Percentiles rank a stretch among this genome's conserved stretches.
phyloP scores from a whole-genome alignment of 2,329 filamentous ascomycete genomes.

The Aspergillus tubingensis region DNA sequence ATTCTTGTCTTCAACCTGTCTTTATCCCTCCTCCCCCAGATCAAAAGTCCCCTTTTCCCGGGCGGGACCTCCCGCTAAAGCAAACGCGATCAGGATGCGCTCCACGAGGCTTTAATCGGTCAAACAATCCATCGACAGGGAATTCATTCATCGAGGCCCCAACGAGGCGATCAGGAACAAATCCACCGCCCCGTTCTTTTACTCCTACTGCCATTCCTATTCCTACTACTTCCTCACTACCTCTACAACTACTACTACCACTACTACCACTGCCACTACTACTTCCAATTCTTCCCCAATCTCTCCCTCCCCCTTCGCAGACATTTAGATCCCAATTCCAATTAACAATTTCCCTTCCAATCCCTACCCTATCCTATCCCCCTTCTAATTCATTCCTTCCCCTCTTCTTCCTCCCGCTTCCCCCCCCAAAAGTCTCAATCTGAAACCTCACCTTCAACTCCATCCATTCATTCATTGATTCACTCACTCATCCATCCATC shows the following conservation, averaged over 20 bases:
- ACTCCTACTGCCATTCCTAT: background rate
- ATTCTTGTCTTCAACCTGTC: constrained; percentile 4
- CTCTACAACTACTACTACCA: background rate
- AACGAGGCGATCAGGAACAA: background rate
- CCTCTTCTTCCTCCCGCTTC: too few species aligned
- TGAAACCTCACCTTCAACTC: background rate
- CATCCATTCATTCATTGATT: too few species aligned
- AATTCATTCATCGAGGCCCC: background rate
- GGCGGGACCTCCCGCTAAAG: constrained; percentile 13
- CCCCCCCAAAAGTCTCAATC: background rate
- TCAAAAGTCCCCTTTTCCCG: constrained; percentile 7
- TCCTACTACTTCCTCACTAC: background rate
- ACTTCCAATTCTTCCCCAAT: too few species aligned
- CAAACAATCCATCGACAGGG: constrained; percentile 8
- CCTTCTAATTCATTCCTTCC: too few species aligned
- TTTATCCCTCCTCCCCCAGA: constrained; percentile 10
- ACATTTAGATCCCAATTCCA: too few species aligned
- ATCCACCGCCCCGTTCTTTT: background rate
- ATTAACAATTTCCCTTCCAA: too few species aligned
- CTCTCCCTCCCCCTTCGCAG: too few species aligned
- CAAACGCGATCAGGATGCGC: constrained; percentile 15
- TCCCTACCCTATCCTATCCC: too few species aligned
- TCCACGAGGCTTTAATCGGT: constrained; percentile 7
- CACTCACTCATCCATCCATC: too few species aligned
- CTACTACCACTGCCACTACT: too few species aligned